Base-by-base conservation (phyloP, 2,329 filamentous ascomycete genomes). In the Clarireedia homoeocarpa region DNA sequence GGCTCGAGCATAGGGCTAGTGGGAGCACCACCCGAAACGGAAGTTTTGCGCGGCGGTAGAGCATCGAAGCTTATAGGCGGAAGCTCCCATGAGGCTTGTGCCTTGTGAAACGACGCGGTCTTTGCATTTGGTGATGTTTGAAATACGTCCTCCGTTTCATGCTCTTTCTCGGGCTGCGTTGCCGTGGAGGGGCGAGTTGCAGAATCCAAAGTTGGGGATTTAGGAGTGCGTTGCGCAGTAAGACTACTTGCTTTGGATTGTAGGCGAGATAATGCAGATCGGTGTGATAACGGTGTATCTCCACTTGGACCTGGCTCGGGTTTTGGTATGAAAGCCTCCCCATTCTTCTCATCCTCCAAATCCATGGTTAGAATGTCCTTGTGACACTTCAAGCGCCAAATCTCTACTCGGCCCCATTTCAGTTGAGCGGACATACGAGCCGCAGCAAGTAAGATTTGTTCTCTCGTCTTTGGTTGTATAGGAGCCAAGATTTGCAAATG, bases 321-420 rank as follows among this genome's bases (percentile, higher is more conserved):
- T 30, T 54, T 58, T 26, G 20, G 30, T 12, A 54, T 14, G 15
- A 52, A 51, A 27, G 36, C 34, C 39, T 17, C 44, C 50, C 6
- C 69, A 10, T 67, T 68, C 36, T 59, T 66, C 66, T 96, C 91
- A 63, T 96, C 89, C 54, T 92, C 87, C 7, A 97, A 75, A 68
- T 99, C 94, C 71, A 91, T 80, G 5, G 84, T 77, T 20, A 99
- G 74, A 58, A 97, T 91, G 65, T 96, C 92, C 44, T 86, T 85
- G 70, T 99, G 91, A 62, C 91, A 96, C 67, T 84, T 92, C 65
- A 92, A 81, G 53, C 85, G 88, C 90, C 91, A 96, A 20, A 96
- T 94, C 62, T 96, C 90, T 69, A 95, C 86, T 59, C 92, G 81
- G n/a, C 86, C 85, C 92, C 92, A 96, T 69, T 94, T 95, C 58